Percentiles rank a stretch among this genome's conserved stretches.
These are phyloP conservation scores for Penicillium soppii DNA, from an alignment of 495 filamentous ascomycete genomes.

Conservation along the genomic window DNA sequence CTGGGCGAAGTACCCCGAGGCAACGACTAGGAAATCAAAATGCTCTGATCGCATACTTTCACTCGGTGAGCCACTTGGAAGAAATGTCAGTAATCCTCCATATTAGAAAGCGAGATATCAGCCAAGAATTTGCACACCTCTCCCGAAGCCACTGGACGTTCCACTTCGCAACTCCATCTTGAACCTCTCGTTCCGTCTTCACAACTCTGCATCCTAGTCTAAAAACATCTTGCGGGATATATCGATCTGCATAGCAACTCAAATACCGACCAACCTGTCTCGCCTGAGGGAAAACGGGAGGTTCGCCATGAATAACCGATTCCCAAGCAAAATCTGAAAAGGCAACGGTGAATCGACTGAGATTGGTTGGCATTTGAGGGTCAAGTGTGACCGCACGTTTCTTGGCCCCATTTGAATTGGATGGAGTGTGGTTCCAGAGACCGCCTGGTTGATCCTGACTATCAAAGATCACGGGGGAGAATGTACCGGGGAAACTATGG, in stretches of 20 bases:
- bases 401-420: no score
- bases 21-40: constrained; percentile 75
- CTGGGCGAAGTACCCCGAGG: constrained; percentile 73
- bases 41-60: constrained; percentile 22
- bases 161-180: constrained; percentile 44
- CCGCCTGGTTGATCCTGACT: constrained; percentile 64
- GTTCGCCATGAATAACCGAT: constrained; percentile 32
- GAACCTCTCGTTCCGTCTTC: constrained; percentile 34
- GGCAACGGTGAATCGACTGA: constrained; percentile 72
- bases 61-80: neutral
- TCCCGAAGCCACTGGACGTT: constrained; percentile 44
- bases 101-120: neutral
- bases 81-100: constrained; percentile 4
- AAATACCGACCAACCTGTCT: constrained; percentile 77
- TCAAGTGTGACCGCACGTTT: constrained; percentile 55
- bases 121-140: constrained; percentile 19
- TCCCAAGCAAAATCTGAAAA: constrained; percentile 80
- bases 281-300: constrained; percentile 68
- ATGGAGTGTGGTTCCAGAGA: constrained; percentile 57
- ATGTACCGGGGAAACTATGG: constrained; percentile 57
- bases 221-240: constrained; percentile 50
- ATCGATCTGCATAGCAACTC: constrained; percentile 57
- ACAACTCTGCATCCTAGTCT: constrained; percentile 54
- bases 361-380: constrained; percentile 74
- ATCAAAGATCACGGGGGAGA: constrained; percentile 73